These are phyloP conservation scores for Aspergillus arachidicola DNA, from an alignment of 2,329 filamentous ascomycete species.

Conservation along the genomic window DNA sequence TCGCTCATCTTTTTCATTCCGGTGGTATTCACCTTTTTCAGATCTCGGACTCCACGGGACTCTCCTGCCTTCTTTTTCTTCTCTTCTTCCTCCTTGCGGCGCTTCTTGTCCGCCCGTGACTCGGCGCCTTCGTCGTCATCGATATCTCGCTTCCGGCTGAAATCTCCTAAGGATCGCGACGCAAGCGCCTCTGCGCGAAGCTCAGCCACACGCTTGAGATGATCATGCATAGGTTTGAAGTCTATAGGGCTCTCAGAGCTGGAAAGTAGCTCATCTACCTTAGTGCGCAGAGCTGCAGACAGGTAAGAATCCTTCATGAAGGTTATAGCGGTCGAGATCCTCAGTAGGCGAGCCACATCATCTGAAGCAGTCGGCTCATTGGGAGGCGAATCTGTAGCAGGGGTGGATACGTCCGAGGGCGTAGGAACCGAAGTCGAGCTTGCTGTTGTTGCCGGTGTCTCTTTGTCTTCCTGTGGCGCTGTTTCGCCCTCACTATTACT, in stretches of 20 bases:
- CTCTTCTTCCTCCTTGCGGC: constrained; percentile 86
- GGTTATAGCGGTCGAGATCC: constrained; percentile 52
- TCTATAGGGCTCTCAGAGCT: constrained; percentile 54
- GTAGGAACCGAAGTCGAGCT: constrained; percentile 41
- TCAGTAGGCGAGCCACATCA: constrained; percentile 46
- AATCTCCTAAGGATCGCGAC: constrained; percentile 59
- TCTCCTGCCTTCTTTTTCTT: constrained; percentile 75
- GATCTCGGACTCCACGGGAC: constrained; percentile 73
- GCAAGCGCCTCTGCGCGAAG: constrained; percentile 72
- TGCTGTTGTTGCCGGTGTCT: constrained; percentile 35
- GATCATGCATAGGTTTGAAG: constrained; percentile 71
- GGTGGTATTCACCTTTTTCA: constrained; percentile 86
- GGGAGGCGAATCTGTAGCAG: constrained; percentile 38
- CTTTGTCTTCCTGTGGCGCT: constrained; percentile 30
- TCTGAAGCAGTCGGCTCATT: constrained; percentile 34
- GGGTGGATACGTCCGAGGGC: constrained; percentile 41
- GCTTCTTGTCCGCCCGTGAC: constrained; percentile 74
- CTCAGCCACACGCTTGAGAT: constrained; percentile 66
- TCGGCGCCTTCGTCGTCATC: constrained; percentile 49
- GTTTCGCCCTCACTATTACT: constrained; percentile 27
- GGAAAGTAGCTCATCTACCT: constrained; percentile 42
- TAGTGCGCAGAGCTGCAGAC: constrained; percentile 39
- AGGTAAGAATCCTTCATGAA: constrained; percentile 56
- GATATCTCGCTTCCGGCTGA: constrained; percentile 44
- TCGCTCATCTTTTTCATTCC: constrained; percentile 98